These are phyloP conservation scores for Vaccinium vitisidaea DNA, from an alignment of 148 eudicot genomes.

Conservation along the genomic window DNA sequence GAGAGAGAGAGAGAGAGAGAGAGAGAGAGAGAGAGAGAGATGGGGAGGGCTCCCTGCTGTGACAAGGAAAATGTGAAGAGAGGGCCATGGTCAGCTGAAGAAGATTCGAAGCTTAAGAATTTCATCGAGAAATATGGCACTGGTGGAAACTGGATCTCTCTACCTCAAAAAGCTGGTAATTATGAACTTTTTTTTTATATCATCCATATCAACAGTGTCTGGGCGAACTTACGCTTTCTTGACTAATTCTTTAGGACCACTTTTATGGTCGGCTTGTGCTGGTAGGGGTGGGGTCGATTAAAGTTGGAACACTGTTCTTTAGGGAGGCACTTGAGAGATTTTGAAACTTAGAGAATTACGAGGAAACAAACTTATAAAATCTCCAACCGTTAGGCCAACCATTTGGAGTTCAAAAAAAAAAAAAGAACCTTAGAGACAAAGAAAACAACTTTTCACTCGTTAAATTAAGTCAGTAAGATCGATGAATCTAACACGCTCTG, in stretches of 20 bases:
- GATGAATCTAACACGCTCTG: neutral
- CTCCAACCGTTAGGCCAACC: no score
- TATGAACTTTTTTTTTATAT: neutral
- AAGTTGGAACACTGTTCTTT: no score
- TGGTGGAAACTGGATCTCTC: constrained; percentile 40
- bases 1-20: neutral
- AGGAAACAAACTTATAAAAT: no score
- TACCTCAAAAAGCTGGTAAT: constrained; percentile 39
- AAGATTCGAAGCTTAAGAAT: constrained; percentile 35
- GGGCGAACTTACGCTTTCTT: neutral
- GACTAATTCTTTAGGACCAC: no score
- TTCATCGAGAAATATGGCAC: constrained; percentile 35
- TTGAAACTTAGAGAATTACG: no score
- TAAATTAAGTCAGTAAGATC: no score
- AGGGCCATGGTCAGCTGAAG: constrained; percentile 43
- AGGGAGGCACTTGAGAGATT: no score
- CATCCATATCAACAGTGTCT: neutral
- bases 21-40: constrained; percentile 24
- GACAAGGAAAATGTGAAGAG: constrained; percentile 39
- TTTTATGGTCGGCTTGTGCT: no score
- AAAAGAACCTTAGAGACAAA: no score
- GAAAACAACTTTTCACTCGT: no score
- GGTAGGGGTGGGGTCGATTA: no score
- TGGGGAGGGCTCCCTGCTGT: constrained; percentile 43
- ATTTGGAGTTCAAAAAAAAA: no score